A percentile compares a stretch with the other conserved stretches of the same genome.
Evolutionary conservation across 495 filamentous ascomycete species (phyloP).

Genomic region (Niebla homalea): DNA sequence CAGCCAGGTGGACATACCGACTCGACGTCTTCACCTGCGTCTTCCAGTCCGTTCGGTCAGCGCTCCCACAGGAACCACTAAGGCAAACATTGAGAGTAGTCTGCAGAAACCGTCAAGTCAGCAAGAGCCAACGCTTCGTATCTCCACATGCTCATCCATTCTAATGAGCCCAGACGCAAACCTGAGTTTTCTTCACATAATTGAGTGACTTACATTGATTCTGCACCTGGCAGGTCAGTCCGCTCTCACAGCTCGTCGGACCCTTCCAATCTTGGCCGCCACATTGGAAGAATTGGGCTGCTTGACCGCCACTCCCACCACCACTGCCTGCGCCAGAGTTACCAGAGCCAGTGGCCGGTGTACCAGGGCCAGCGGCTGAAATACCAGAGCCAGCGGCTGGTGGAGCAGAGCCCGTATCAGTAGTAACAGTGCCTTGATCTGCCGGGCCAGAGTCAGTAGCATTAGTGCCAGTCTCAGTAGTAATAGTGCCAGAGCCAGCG

Average conservation of each 20-base stretch:
- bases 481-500: too few species aligned
- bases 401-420: too few species aligned
- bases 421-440: too few species aligned
- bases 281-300: not conserved
- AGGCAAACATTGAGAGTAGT: conserved; percentile 3
- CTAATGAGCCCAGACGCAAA: not conserved
- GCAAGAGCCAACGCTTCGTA: not conserved
- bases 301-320: not conserved
- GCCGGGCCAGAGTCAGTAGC: too few species aligned
- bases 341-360: not conserved
- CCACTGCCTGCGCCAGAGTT: not conserved
- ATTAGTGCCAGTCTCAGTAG: too few species aligned
- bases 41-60: too few species aligned
- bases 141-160: not conserved
- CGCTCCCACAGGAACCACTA: not conserved
- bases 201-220: conserved; percentile 3
- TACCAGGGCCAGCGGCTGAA: not conserved
- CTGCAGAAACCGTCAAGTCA: not conserved
- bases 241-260: not conserved
- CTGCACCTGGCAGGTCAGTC: not conserved
- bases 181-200: too few species aligned
- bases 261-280: not conserved
- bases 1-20: too few species aligned
- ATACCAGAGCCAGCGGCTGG: not conserved
- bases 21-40: too few species aligned